Evolutionary conservation across 208 protist genomes (phyloP), one percentile per base, ranked within the genome.

Genomic region (Acanthamoeba triangularis): DNA sequence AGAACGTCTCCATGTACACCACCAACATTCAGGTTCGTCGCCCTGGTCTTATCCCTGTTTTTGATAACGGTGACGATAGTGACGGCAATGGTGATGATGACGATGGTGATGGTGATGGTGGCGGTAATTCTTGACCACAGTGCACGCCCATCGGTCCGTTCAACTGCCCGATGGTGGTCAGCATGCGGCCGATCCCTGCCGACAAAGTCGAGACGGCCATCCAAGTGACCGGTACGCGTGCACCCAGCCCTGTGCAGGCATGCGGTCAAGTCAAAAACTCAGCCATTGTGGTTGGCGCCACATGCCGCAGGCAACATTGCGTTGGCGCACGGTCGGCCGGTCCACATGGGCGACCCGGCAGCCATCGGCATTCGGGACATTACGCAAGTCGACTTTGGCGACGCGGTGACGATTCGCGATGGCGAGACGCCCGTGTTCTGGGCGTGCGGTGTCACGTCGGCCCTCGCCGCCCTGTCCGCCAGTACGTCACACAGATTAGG

Each of bases 1-100:
- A 95, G 72, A 96, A 96, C 61, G 95, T 96, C n/a, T 84, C 65
- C 74, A 96, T 96, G 95, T 96, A 96, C 90, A 94, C 35, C 16
- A 96, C 95, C 59, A 95, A 82, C 95, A 94, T 84, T 25, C 80
- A 94, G 90, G 90, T 94, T 28, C 20, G 33, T 82, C 18, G 56
- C 16, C 56, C 3, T 63, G 23, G 14, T 20, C 56, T 28, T 20
- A 1, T n/a, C 20, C 14, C 52, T 56, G 1, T 56, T 20, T 18
- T n/a, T 41, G 37, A 41, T 41, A 3, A 41, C 37, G 37, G 37
- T 41, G 37, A 41, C 37, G 37, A 41, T 41, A 6, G n/a, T n/a
- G n/a, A n/a, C n/a, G n/a, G n/a, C n/a, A n/a, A 54, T 54, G 49
- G 0, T 10, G 13, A 18, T 63, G 87, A 18, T 54, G 25, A 8